Evolutionary conservation across 2,329 filamentous ascomycete species (phyloP), one percentile per base, ranked within the genome.

Genomic region (Cryphonectria parasitica): DNA sequence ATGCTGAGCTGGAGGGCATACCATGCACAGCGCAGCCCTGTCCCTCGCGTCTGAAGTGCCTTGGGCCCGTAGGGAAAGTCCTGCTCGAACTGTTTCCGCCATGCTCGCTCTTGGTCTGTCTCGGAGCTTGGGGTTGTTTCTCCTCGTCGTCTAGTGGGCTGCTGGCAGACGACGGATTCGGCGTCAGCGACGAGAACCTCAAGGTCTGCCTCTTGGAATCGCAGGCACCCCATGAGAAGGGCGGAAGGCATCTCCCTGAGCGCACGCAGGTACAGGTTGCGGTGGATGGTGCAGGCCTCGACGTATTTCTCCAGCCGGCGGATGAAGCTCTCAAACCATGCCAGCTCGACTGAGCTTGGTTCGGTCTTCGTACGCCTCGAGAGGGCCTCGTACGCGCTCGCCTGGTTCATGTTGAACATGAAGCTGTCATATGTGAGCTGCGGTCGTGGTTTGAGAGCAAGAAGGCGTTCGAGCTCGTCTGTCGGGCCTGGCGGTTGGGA

Each of bases 351-450:
- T n/a, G 31, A 8, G 22, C 19, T 11, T 1, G 58, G 3, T 8
- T 34, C 1, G 8, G 31, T 5, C 0, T 10, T 22, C 5, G 3
- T n/a, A 19, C 31, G 31, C 11, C 58, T 36, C 3, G 31, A 17
- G 58, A 39, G 15, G 1, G 25, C 22, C 58, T 36, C 34, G 58
- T 61, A 61, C 2, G 7, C 31, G 3, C 19, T n/a, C 34, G 22
- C 31, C 58, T 36, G 31, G 58, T 22, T 36, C 34, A 36, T 39
- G 58, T 61, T 61, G 58, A 61, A 61, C 34, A 39, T n/a, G 58
- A 61, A 61, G 58, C 58, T 61, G 58, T 61, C 58, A 8, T 61
- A 61, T 3, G 58, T 61, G 58, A 61, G 58, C 58, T 61, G 58
- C 58, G 58, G 17, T 10, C 58, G 58, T 7, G 58, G 58, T 3